A percentile compares a stretch with the other conserved stretches of the same genome.
These are phyloP conservation scores for Heliosperma pusillum DNA, from an alignment of 148 eudicot genomes.

Conservation along the genomic window DNA sequence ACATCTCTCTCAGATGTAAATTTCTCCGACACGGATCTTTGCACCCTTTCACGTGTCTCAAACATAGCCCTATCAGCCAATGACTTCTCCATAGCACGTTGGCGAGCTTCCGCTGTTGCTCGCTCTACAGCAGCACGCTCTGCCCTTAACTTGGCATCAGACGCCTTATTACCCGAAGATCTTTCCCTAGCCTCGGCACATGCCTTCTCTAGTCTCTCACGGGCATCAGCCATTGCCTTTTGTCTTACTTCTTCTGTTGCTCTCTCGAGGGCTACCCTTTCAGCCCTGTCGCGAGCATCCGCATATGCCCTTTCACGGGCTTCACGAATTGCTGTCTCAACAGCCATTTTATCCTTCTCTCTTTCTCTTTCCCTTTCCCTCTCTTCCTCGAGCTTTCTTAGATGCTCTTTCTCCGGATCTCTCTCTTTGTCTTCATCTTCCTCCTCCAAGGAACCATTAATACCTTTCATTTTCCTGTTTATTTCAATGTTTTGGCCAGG, in stretches of 20 bases:
- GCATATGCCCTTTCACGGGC: slow-evolving; percentile 62
- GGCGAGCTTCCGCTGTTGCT: slow-evolving; percentile 77
- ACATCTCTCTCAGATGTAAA: slow-evolving; percentile 42
- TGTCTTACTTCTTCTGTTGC: slow-evolving; percentile 74
- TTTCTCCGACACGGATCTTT: slow-evolving; percentile 61
- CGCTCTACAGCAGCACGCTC: slow-evolving; percentile 94
- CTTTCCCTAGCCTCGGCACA: slow-evolving; percentile 71
- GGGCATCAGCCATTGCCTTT: slow-evolving; percentile 73
- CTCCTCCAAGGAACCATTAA: slow-evolving; percentile 32
- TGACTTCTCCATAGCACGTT: slow-evolving; percentile 65
- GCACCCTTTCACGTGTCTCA: slow-evolving; percentile 51
- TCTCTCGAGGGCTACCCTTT: slow-evolving; percentile 67
- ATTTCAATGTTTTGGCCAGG: slow-evolving; percentile 31
- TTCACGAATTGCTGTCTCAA: slow-evolving; percentile 63
- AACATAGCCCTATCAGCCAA: slow-evolving; percentile 53
- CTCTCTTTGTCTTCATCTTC: slow-evolving; percentile 40
- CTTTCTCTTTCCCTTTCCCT: slow-evolving; percentile 93
- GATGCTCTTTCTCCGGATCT: slow-evolving; percentile 57
- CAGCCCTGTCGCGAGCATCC: slow-evolving; percentile 64
- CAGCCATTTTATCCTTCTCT: slow-evolving; percentile 91
- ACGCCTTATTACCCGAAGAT: slow-evolving; percentile 41
- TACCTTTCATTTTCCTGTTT: slow-evolving; percentile 31
- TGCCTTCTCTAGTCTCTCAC: slow-evolving; percentile 79
- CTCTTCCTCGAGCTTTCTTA: slow-evolving; percentile 81
- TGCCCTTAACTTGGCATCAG: slow-evolving; percentile 68